Percentiles rank a stretch among this genome's conserved stretches.
phyloP scores from a whole-genome alignment of 345 rosid genomes.

The Draba incana region DNA sequence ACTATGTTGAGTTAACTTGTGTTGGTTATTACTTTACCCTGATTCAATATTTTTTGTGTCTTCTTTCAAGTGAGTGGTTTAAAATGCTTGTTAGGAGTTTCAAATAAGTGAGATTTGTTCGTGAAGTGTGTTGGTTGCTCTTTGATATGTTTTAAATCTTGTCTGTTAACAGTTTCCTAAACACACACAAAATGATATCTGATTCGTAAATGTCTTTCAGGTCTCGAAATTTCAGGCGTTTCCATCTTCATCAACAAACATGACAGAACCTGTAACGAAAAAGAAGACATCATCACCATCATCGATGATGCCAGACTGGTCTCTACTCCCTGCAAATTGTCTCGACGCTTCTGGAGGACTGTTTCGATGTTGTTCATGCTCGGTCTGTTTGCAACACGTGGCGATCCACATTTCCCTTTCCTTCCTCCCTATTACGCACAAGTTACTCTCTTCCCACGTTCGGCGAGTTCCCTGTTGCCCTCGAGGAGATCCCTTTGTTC shows the following conservation, averaged over 20 bases:
- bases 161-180: too few relatives aligned
- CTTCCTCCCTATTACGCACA: neutral
- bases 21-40: too few relatives aligned
- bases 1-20: too few relatives aligned
- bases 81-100: too few relatives aligned
- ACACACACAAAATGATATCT: too few relatives aligned
- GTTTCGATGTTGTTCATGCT: conserved; percentile 19
- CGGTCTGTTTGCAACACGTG: conserved; percentile 27
- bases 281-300: neutral
- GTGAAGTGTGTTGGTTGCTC: too few relatives aligned
- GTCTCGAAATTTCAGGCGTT: neutral
- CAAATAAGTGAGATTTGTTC: too few relatives aligned
- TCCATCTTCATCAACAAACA: neutral
- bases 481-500: conserved; percentile 17
- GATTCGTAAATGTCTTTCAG: neutral
- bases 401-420: conserved; percentile 17
- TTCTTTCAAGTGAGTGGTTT: too few relatives aligned
- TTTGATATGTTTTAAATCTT: too few relatives aligned
- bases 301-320: conserved; percentile 2
- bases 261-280: neutral
- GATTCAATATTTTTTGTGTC: too few relatives aligned
- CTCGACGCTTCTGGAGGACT: neutral
- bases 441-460: neutral
- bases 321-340: neutral
- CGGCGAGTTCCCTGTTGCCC: neutral